A percentile compares a stretch with the other conserved stretches of the same genome.
phyloP scores from a whole-genome alignment of 768 basidiomycete genomes.

The Pleurotus ostreatus region DNA sequence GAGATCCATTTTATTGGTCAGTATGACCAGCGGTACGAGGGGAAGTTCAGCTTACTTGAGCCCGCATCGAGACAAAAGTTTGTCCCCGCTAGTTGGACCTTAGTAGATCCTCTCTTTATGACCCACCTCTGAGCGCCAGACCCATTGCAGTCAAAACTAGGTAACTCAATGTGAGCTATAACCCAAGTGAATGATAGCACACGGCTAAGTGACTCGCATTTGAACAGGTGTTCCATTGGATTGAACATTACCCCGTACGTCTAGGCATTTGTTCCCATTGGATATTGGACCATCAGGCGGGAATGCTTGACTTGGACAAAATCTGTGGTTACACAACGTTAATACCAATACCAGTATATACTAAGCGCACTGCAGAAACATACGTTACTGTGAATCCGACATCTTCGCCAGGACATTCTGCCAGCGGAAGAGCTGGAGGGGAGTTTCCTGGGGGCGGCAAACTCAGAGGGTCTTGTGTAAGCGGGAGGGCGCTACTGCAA shows the following conservation, averaged over 20 bases:
- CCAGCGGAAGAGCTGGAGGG: not conserved
- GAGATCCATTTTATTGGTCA: not conserved
- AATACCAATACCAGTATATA: too few species aligned
- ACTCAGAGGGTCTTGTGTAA: slow-evolving; percentile 14
- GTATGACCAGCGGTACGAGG: not conserved
- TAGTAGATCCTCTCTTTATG: slow-evolving; percentile 22
- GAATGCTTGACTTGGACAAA: not conserved
- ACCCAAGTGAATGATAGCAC: not conserved
- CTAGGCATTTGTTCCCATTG: not conserved
- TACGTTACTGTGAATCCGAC: slow-evolving; percentile 13
- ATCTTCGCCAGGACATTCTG: not conserved
- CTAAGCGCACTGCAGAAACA: not conserved
- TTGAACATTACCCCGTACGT: not conserved
- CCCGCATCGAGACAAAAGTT: slow-evolving; percentile 33
- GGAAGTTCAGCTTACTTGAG: slow-evolving; percentile 17
- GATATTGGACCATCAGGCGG: not conserved
- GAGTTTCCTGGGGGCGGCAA: not conserved
- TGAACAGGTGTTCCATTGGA: slow-evolving; percentile 2
- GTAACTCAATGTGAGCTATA: not conserved
- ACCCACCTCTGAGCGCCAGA: slow-evolving; percentile 25
- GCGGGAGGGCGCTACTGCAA: not conserved
- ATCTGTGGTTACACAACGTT: slow-evolving; percentile 1
- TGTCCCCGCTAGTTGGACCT: slow-evolving; percentile 20
- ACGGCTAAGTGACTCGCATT: not conserved
- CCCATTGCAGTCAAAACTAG: slow-evolving; percentile 1